Base-by-base conservation (phyloP, 2,329 filamentous ascomycete genomes). In the Calonectria multiphialidica region DNA sequence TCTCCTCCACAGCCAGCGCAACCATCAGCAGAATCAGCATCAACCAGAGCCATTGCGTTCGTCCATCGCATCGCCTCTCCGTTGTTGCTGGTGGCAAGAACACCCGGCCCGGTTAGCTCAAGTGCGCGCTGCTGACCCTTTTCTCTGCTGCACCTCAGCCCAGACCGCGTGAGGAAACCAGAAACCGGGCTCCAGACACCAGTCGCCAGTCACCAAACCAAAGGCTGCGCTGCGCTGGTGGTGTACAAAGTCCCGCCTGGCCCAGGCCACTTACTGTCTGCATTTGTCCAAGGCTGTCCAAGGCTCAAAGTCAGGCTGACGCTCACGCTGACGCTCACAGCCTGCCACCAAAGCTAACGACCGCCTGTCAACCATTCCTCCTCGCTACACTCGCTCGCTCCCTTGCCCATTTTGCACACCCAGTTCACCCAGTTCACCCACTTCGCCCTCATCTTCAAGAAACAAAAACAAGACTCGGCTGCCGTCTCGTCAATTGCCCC, bases 221-320 rank as follows among this genome's bases (percentile, higher is more conserved):
- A 68, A 49, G 28, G 37, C 28, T 47, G 66, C 25, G 49, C 23
- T 42, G 15, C 37, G 44, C 23, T 25, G 45, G 47, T 53, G n/a
- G 49, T 59, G 50, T 57, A 53, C 65, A 61, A 25, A 28, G 23
- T 49, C 57, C 37, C 21, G 25, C 16, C 65, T 28, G 35, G 25
- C 37, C 55, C 45, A 47, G 57, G 61, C 33, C n/a, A 64, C 63
- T 37, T 59, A 59, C 35, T 40, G 53, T 59, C 53, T 71, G 68
- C 63, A 53, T 61, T 53, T 63, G 45, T 66, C 33, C 37, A 55
- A 62, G 67, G 49, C 67, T 64, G 45, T 63, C 33, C 37, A 55
- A 59, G 67, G 49, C 67, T 55, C 45, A 71, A 67, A 62, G 63
- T 71, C 69, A 64, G 64, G 64, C 64, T 71, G 63, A 55, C 63